phyloP scores from a whole-genome alignment of 2,329 filamentous ascomycete species.

The Elsinoe arachidis region DNA sequence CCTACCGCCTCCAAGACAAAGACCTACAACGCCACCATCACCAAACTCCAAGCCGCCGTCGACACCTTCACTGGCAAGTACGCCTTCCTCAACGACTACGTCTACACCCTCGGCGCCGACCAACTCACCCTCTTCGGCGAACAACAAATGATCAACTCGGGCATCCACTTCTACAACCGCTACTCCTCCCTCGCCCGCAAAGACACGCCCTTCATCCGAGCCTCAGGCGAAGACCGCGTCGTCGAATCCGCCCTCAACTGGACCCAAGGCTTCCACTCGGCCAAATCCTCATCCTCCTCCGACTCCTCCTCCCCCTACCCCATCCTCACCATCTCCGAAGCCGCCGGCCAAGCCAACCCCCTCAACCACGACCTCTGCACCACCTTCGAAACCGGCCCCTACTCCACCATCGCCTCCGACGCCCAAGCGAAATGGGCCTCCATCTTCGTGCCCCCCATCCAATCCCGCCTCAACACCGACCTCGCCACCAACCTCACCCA shows the following conservation, averaged over 20 bases:
- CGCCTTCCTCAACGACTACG: conserved; percentile 62
- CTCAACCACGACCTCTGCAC: conserved; percentile 66
- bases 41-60: conserved; percentile 53
- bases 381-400: conserved; percentile 55
- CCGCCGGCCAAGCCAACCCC: conserved; percentile 63
- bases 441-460: conserved; percentile 59
- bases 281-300: conserved; percentile 36
- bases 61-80: conserved; percentile 53
- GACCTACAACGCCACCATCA: conserved; percentile 55
- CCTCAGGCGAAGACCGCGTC: conserved; percentile 61
- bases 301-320: conserved; percentile 42
- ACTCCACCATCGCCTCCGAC: conserved; percentile 39
- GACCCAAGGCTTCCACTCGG: conserved; percentile 61
- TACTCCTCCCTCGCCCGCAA: conserved; percentile 56
- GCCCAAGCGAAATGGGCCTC: conserved; percentile 52
- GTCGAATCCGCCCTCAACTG: conserved; percentile 68
- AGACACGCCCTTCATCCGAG: conserved; percentile 60
- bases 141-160: conserved; percentile 64
- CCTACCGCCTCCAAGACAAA: conserved; percentile 61
- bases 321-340: conserved; percentile 64
- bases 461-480: conserved; percentile 58
- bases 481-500: conserved; percentile 60
- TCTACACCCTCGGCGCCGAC: conserved; percentile 62
- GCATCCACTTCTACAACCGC: conserved; percentile 63
- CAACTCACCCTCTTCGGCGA: conserved; percentile 61